Evolutionary conservation across 768 basidiomycete genomes (phyloP).

Genomic region (Chlorophyllum brunneum): DNA sequence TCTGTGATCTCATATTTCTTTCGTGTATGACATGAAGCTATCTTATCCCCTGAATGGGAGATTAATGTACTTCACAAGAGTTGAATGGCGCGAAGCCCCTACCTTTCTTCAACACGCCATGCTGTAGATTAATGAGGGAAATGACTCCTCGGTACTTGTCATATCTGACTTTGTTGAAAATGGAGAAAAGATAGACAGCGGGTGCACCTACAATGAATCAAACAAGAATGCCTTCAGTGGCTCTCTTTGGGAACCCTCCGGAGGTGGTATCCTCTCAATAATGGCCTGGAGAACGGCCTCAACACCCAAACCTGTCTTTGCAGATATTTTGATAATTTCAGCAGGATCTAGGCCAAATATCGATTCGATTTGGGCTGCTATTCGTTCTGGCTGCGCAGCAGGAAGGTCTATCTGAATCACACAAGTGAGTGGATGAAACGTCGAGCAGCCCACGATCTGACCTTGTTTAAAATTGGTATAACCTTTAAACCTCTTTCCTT

Average conservation of each 20-base stretch:
- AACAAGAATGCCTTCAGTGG: constrained; percentile 86
- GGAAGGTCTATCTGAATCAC: constrained; percentile 81
- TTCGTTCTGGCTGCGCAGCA: constrained; percentile 77
- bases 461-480: constrained; percentile 93
- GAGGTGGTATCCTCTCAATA: constrained; percentile 81
- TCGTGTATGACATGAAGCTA: constrained; percentile 77
- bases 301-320: constrained; percentile 89
- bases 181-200: background rate
- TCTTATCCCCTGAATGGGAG: constrained; percentile 71
- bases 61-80: background rate
- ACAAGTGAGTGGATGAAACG: constrained; percentile 2
- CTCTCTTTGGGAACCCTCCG: constrained; percentile 44
- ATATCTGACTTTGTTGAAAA: constrained; percentile 50
- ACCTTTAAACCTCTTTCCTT: constrained; percentile 76
- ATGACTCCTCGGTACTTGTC: constrained; percentile 97
- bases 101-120: constrained; percentile 84
- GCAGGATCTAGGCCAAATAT: constrained; percentile 77
- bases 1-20: constrained; percentile 90
- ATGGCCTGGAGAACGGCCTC: constrained; percentile 76
- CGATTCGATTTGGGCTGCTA: constrained; percentile 75
- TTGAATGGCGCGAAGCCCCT: constrained; percentile 4
- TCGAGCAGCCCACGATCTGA: constrained; percentile 22
- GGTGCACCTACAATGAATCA: constrained; percentile 70
- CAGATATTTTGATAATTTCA: constrained; percentile 79
- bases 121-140: constrained; percentile 78